These are phyloP conservation scores for Gigaspora rosea DNA, from an alignment of 192 early-diverging fungal species.

Conservation along the genomic window DNA sequence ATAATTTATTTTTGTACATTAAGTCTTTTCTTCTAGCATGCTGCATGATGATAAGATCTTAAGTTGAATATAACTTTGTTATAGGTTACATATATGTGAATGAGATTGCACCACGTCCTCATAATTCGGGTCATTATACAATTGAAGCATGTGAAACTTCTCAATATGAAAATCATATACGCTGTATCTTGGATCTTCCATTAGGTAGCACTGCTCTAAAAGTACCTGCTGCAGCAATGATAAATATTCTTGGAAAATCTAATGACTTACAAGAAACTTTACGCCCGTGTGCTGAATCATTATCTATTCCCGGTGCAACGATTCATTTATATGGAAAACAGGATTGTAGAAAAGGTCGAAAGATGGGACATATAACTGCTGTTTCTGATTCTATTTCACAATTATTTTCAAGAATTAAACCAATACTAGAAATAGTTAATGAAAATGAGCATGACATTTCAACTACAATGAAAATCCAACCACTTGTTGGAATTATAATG, in stretches of 20 bases:
- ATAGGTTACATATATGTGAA: slow-evolving; percentile 83
- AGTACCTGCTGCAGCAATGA: slow-evolving; percentile 90
- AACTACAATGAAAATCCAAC: slow-evolving; percentile 39
- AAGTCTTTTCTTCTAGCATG: slow-evolving; percentile 10
- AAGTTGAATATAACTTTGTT: neutral
- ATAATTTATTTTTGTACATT: slow-evolving; percentile 18
- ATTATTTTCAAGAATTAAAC: slow-evolving; percentile 62
- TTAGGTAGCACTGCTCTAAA: slow-evolving; percentile 86
- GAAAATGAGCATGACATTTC: slow-evolving; percentile 53
- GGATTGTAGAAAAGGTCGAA: slow-evolving; percentile 84
- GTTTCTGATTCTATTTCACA: slow-evolving; percentile 85
- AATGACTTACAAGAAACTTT: slow-evolving; percentile 63
- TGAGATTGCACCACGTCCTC: slow-evolving; percentile 98
- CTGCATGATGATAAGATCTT: neutral
- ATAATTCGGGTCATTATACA: slow-evolving; percentile 99
- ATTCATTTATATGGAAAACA: slow-evolving; percentile 96
- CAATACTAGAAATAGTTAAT: slow-evolving; percentile 65
- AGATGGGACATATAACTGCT: slow-evolving; percentile 98
- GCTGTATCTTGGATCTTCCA: slow-evolving; percentile 88
- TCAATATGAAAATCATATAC: slow-evolving; percentile 95
- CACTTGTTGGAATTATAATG: slow-evolving; percentile 98
- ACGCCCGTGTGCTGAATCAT: slow-evolving; percentile 65
- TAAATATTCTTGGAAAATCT: slow-evolving; percentile 88
- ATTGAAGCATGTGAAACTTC: slow-evolving; percentile 97
- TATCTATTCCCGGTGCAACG: slow-evolving; percentile 81